A percentile compares a stretch with the other conserved stretches of the same genome.
These are phyloP conservation scores for Coemansia sp. DNA, from an alignment of 192 early-diverging fungal species.

Conservation along the genomic window DNA sequence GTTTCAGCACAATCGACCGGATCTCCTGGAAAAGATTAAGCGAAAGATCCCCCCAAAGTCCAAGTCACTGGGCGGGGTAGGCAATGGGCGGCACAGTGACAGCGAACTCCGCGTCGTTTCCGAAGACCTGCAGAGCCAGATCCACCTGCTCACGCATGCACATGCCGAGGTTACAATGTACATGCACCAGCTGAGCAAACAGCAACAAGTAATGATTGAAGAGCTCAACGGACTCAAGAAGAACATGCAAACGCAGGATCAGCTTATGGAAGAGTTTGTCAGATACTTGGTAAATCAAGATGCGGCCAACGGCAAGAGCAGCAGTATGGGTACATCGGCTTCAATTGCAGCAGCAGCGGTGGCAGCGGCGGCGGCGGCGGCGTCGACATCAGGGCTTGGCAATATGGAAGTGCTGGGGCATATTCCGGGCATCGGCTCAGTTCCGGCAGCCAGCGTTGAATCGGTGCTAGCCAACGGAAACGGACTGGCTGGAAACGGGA, in stretches of 20 bases:
- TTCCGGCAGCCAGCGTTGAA: conserved; percentile 11
- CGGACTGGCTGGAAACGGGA: conserved; percentile 13
- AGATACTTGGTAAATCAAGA: conserved; percentile 54
- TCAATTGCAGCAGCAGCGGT: conserved; percentile 24
- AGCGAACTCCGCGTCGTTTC: conserved; percentile 43
- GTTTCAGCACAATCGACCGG: conserved; percentile 71
- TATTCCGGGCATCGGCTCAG: conserved; percentile 27
- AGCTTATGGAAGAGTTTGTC: conserved; percentile 56
- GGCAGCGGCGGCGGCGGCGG: conserved; percentile 32
- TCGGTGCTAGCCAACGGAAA: conserved; percentile 21
- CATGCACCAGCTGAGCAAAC: conserved; percentile 55
- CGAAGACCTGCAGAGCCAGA: conserved; percentile 52
- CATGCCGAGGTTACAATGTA: conserved; percentile 56
- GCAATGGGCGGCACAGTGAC: conserved; percentile 36
- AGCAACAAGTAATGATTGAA: conserved; percentile 53
- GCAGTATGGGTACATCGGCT: conserved; percentile 28
- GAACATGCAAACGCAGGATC: conserved; percentile 56
- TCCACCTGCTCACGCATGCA: conserved; percentile 52
- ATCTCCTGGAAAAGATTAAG: conserved; percentile 68
- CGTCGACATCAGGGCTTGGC: conserved; percentile 31
- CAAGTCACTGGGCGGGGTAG: conserved; percentile 44
- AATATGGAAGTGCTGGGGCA: conserved; percentile 25
- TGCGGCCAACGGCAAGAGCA: conserved; percentile 23
- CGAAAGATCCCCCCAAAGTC: conserved; percentile 63
- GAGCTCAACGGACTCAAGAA: conserved; percentile 54